Base-by-base conservation (phyloP, 2,329 filamentous ascomycete species). In the Geosmithia putterillii region DNA sequence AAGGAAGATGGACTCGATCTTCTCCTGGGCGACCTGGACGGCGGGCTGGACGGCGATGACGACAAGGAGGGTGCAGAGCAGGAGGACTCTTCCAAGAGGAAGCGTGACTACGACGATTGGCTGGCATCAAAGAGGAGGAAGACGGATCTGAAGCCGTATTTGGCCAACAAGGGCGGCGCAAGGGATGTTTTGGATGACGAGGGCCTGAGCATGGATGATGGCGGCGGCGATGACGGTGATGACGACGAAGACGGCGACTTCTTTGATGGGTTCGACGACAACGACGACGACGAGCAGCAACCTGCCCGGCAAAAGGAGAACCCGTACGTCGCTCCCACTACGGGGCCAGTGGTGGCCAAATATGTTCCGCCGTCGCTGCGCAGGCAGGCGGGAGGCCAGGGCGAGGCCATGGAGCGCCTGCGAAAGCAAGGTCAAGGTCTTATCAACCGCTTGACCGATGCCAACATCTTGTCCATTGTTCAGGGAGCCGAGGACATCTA, bases 381-480 rank as follows among this genome's bases (percentile, higher is more conserved):
- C 40, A 80, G 74, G 51, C 66, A 73, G 28, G 63, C 74, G 3
- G 70, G 73, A 1, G 76, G 78, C 0, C 80, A 85, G 49, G 71
- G 74, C 1, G 84, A 94, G 57, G 67, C 74, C 37, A 67, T 84
- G 40, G 69, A 70, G 12, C 79, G 83, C 35, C 66, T 98, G 41
- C 79, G 80, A 46, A 79, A 86, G 48, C 86, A 94, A 55, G 71
- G 86, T 0, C 88, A 96, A 58, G 90, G 92, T 56, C 73, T 92
- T 17, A 74, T 98, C 56, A 98, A 98, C 61, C 83, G 90, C 56
- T 71, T 98, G 25, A 95, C 92, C 0, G 90, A 96, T 57, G 80
- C 87, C 34, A 96, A 92, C 52, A 70, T 98, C 48, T 62, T 94
- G 6, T 83, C 86, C 2, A 94, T 96, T 43, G 66, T 95, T 3